Conservation (phyloP, 2,329 filamentous ascomycete species). For the Trichoderma cornu-damae region DNA sequence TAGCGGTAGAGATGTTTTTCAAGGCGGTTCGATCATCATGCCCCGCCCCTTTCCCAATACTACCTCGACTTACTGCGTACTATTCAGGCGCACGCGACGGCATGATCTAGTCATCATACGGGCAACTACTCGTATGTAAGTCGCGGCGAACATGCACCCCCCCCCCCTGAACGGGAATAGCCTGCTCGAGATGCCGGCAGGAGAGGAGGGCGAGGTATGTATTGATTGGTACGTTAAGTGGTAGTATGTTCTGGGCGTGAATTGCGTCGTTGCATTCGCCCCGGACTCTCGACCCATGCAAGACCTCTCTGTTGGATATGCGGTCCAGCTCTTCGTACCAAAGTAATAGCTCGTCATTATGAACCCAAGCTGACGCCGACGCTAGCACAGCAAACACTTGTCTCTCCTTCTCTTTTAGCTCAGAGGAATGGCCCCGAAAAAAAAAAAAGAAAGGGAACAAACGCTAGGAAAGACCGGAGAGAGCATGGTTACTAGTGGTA, state of each 20-base stretch:
- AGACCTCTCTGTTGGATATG: slow-evolving; percentile 2
- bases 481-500: no score
- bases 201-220: background rate
- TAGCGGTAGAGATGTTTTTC: background rate
- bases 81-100: background rate
- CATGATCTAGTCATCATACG: background rate
- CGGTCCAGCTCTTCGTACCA: no score
- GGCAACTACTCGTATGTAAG: no score
- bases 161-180: background rate
- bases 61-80: no score
- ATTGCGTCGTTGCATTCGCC: background rate
- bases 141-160: background rate
- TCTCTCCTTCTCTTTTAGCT: background rate
- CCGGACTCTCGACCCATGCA: background rate
- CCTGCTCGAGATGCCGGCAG: background rate
- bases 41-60: background rate
- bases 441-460: background rate
- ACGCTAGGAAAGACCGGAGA: no score
- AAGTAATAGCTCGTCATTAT: background rate
- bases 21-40: background rate
- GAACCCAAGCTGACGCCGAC: background rate
- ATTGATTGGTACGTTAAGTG: background rate
- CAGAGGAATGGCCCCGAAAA: background rate
- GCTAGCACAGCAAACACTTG: background rate
- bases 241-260: background rate